Evolutionary conservation across 176 grass and related monocot genomes (phyloP), one percentile per base, ranked within the genome.

Genomic region (Bromus sterilis): DNA sequence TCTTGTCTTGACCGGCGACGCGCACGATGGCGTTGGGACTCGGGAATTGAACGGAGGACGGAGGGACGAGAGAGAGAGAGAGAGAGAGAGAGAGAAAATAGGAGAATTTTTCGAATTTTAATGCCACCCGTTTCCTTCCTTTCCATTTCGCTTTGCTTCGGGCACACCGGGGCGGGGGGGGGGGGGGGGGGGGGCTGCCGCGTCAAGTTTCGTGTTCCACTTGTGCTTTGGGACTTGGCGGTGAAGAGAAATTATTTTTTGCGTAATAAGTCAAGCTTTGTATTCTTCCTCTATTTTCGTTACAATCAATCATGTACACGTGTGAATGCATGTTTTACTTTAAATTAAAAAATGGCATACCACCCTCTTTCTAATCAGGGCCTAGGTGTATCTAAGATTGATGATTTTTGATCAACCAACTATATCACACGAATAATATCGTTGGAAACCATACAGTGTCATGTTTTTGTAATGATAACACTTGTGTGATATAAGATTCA

Each of bases 51-150:
- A 9, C 35, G 39, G n/a, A n/a, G n/a, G n/a, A 66, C 21, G 70
- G 59, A 25, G 48, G 75, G 63, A n/a, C n/a, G n/a, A 66, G 20
- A 59, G 59, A 25, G 48, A 66, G 63, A 14, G 78, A 39, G 15
- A 48, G 66, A 29, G 26, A 5, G 23, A 41, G 30, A 60, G 80
- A 49, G 59, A 28, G 40, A 13, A 20, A 20, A 6, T 16, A n/a
- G 79, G 24, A 56, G 67, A 40, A 84, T 64, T 83, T 63, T 83
- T 73, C 3, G 74, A 78, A 46, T 18, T 62, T 40, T 30, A 31
- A 30, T 39, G 56, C 2, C 24, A 10, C 29, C 24, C 14, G 9
- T 55, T 60, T 56, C 9, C 6, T 61, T 41, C 4, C 14, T 5
- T 70, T 44, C 3, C 9, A 35, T 40, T 80, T 80, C 24, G 76